A percentile compares a stretch with the other conserved stretches of the same genome.
These are phyloP conservation scores for Sporothrix schenckii DNA, from an alignment of 2,329 filamentous ascomycete species.

Conservation along the genomic window DNA sequence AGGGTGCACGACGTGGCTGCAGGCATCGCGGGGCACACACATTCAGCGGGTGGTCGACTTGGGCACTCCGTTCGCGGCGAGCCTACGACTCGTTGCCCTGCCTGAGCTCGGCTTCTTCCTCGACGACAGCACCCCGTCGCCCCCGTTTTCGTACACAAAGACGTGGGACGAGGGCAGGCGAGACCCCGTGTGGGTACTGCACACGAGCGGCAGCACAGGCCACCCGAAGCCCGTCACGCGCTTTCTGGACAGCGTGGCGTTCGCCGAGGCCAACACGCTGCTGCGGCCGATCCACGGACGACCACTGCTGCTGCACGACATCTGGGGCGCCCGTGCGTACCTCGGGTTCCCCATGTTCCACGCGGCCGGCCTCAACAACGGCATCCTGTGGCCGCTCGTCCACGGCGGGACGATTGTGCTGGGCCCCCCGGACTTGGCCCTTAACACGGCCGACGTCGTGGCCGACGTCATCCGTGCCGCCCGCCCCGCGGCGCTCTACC, in stretches of 20 bases:
- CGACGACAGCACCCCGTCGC: not conserved
- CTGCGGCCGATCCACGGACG: slow-evolving; percentile 39
- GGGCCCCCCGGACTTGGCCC: slow-evolving; percentile 36
- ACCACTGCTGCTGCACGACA: slow-evolving; percentile 5
- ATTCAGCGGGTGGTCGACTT: slow-evolving; percentile 36
- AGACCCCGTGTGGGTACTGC: slow-evolving; percentile 49
- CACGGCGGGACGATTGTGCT: slow-evolving; percentile 43
- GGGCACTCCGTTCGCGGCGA: not conserved
- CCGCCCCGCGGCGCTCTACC: slow-evolving; percentile 39
- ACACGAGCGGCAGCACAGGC: slow-evolving; percentile 53
- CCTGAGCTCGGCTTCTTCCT: slow-evolving; percentile 32
- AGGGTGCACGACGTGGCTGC: slow-evolving; percentile 43
- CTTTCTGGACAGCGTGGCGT: slow-evolving; percentile 31
- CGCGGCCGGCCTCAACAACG: slow-evolving; percentile 23
- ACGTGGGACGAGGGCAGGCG: slow-evolving; percentile 48
- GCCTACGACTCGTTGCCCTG: slow-evolving; percentile 41
- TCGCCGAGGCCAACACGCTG: slow-evolving; percentile 46
- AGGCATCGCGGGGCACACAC: slow-evolving; percentile 40
- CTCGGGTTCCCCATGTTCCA: slow-evolving; percentile 48
- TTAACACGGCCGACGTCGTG: slow-evolving; percentile 43
- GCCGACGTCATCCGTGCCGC: slow-evolving; percentile 41
- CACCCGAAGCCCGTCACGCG: slow-evolving; percentile 51
- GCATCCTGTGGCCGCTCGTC: slow-evolving; percentile 36
- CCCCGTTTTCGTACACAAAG: slow-evolving; percentile 28
- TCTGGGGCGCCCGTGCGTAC: slow-evolving; percentile 13